These are phyloP conservation scores for Ceriops decandra DNA, from an alignment of 345 rosid genomes.

Conservation along the genomic window DNA sequence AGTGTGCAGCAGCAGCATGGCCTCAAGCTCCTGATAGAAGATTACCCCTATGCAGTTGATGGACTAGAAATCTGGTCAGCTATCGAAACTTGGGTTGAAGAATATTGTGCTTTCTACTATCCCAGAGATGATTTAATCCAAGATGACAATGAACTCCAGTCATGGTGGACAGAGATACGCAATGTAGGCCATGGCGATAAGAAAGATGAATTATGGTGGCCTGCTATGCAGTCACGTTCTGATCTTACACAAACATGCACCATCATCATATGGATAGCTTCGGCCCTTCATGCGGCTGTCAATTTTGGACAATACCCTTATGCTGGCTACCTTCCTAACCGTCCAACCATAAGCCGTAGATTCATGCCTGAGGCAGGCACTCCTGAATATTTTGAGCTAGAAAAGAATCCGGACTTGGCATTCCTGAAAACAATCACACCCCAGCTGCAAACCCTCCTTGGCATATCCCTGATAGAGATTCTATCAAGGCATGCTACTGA, in stretches of 20 bases:
- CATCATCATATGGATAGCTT: constrained; percentile 79
- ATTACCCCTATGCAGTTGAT: constrained; percentile 89
- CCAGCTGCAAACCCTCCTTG: constrained; percentile 79
- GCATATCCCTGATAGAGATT: constrained; percentile 77
- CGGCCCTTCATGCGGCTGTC: constrained; percentile 95
- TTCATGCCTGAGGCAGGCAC: constrained; percentile 95
- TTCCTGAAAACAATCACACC: constrained; percentile 87
- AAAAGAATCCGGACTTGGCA: constrained; percentile 43
- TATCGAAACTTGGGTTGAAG: constrained; percentile 72
- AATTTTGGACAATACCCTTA: constrained; percentile 95
- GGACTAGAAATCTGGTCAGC: constrained; percentile 93
- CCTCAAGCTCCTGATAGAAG: constrained; percentile 71
- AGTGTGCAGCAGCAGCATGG: constrained; percentile 43
- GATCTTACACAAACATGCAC: constrained; percentile 71
- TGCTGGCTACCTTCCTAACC: constrained; percentile 92
- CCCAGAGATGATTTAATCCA: constrained; percentile 48
- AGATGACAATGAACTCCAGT: constrained; percentile 64
- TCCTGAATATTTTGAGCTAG: constrained; percentile 55
- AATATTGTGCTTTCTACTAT: constrained; percentile 76
- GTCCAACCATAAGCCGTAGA: constrained; percentile 80
- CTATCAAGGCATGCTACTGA: constrained; percentile 80
- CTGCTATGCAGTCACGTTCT: constrained; percentile 46
- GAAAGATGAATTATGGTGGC: constrained; percentile 80
- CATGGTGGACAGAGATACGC: constrained; percentile 85
- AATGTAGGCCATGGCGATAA: constrained; percentile 76